Evolutionary conservation across 129 eudicot genomes (phyloP).

Genomic region (Arctium minus): DNA sequence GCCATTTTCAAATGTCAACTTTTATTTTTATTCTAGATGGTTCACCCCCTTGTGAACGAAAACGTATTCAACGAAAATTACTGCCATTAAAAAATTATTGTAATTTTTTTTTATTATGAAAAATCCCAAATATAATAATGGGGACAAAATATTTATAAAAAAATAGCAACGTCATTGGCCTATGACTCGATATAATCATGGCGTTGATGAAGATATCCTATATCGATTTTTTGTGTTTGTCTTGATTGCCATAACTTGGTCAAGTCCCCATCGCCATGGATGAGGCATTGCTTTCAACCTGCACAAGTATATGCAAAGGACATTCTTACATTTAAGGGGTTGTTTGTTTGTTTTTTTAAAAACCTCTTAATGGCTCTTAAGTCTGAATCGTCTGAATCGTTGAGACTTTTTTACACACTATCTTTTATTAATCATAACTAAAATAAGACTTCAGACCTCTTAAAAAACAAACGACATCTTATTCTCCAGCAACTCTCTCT

Average conservation of each 20-base stretch:
- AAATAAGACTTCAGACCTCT: no score
- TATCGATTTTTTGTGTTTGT: slow-evolving; percentile 28
- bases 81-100: not conserved
- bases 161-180: slow-evolving; percentile 17
- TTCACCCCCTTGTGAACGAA: no score
- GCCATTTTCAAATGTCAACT: no score
- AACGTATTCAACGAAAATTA: not conserved
- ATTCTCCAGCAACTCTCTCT: no score
- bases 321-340: slow-evolving; percentile 4
- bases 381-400: no score
- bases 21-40: no score
- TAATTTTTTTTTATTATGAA: not conserved
- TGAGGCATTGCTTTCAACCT: slow-evolving; percentile 37
- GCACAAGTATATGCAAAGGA: slow-evolving; percentile 16
- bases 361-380: no score
- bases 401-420: no score
- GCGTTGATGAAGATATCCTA: slow-evolving; percentile 25
- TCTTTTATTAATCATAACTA: no score
- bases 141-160: slow-evolving; percentile 5
- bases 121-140: slow-evolving; percentile 14
- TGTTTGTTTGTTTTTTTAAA: no score
- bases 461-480: no score
- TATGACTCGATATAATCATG: slow-evolving; percentile 14
- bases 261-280: slow-evolving; percentile 39
- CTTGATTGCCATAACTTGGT: slow-evolving; percentile 29